Evolutionary conservation across 805 yeast species (phyloP), one percentile per base, ranked within the genome.

Genomic region (Saturnispora kantuleensis): DNA sequence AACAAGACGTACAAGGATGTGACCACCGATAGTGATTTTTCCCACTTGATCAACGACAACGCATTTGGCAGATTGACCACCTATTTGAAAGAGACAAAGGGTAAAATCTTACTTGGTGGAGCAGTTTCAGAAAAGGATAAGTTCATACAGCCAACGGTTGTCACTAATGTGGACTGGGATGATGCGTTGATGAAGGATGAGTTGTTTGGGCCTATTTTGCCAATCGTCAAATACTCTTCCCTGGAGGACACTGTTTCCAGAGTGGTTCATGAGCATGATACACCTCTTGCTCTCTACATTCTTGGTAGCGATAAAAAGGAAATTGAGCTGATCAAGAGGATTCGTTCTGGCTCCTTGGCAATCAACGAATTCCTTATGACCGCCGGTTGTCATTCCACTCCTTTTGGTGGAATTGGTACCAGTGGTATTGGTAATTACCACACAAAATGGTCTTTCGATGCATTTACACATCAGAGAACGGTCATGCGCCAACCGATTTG

Each of bases 361-460:
- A 66, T 84, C 49, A 86, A 87, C 57, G 96, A 88, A 52, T 44
- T 79, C 0, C 42, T 86, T 39, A 49, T 84, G 55, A 95, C 87
- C 50, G 86, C 76, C 36, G 89, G 77, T 1, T 69, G 83, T 38
- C 45, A 41, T 43, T 47, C 69, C 6, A 70, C 85, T 3, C 97
- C 97, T 21, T 90, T 89, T 63, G 97, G 97, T 31, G 97, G 97
- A 18, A 66, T 89, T 45, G 96, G 97, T 11, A 59, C 59, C 12
- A 85, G 96, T 0, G 97, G 97, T 1, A 66, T 68, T 47, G 97
- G 97, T 10, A 65, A 72, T 31, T 88, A 87, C 63, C 96, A 88
- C 58, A 96, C 96, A 3, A 64, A 63, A 49, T 70, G 65, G 58
- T 81, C 88, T 8, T 71, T 79, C 50, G 75, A 78, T 38, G 69